Evolutionary conservation across 2,329 filamentous ascomycete genomes (phyloP), one percentile per base, ranked within the genome.

Genomic region (Fusarium sp.): DNA sequence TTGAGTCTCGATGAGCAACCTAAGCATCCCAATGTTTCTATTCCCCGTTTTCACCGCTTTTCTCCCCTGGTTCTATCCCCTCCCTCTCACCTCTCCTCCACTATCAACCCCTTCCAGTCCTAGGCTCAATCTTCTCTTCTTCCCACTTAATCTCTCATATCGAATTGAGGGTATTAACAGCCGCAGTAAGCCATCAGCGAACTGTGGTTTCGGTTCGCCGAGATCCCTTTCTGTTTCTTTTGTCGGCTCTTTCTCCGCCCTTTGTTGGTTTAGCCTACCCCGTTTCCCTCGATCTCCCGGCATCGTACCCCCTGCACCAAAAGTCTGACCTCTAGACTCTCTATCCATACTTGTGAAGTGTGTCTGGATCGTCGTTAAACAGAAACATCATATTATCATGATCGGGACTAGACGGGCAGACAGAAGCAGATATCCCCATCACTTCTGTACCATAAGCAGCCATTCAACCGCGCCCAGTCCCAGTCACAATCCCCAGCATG

Each of bases 41-140:
- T 53, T 63, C 56, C 54, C 65, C 51, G 63, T 67, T 73, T 72
- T 73, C 71, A 73, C 71, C 71, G 71, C 71, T 69, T 73, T 73
- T 72, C 70, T 58, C 51, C 54, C 58, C 64, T 64, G 43, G 46
- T 27, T 40, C 29, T 20, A 23, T 51, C 33, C 20, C 17, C 33
- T 54, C 58, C 57, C 50, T 60, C 56, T 43, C 60, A 47, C 59
- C 53, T 52, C 54, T 58, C 64, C 61, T 58, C 67, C 69, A 70
- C 58, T 49, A 25, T 63, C 52, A 63, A 29, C 43, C 63, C 55
- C 61, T 65, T 55, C 63, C 58, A 53, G 70, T 42, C 68, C 48
- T 51, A 64, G 64, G 40, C 52, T 66, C 63, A 54, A 56, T 49
- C 55, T 57, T 64, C 43, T 59, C 46, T 61, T 63, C 27, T 47